phyloP scores from a whole-genome alignment of 139 green algal genomes.

The Haematococcus lacustris region DNA sequence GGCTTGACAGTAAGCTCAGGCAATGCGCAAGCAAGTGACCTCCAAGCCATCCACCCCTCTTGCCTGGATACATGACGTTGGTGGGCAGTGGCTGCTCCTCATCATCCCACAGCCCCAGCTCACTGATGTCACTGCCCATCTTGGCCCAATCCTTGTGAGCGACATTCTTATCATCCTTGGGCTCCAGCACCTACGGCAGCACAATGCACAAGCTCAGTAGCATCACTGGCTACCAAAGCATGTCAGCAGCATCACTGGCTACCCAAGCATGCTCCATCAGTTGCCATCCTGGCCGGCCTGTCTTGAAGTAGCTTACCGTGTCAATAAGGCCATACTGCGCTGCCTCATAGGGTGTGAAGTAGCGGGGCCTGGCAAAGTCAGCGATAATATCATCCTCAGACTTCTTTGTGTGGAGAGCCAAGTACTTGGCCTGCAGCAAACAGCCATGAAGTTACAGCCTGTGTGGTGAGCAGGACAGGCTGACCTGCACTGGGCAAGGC shows the following conservation, averaged over 20 bases:
- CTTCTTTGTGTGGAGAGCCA: conserved; percentile 74
- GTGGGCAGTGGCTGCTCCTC: conserved; percentile 52
- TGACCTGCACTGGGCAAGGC: too few relatives aligned
- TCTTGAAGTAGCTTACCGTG: conserved; percentile 69
- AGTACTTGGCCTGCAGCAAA: conserved; percentile 44
- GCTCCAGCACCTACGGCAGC: conserved; percentile 60
- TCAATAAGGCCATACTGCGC: conserved; percentile 92
- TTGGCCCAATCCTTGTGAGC: conserved; percentile 49
- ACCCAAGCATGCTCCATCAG: too few relatives aligned
- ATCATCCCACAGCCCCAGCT: conserved; percentile 40
- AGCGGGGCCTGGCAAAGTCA: conserved; percentile 81
- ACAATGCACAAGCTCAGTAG: too few relatives aligned
- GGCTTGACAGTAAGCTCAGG: not conserved
- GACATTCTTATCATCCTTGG: conserved; percentile 36
- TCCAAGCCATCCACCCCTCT: not conserved
- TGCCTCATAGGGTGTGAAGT: conserved; percentile 89
- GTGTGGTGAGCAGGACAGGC: too few relatives aligned
- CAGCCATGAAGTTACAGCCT: too few relatives aligned
- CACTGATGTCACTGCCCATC: conserved; percentile 37
- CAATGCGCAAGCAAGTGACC: not conserved
- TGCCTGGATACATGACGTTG: conserved; percentile 54
- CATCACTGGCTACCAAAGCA: too few relatives aligned
- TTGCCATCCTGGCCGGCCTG: too few relatives aligned
- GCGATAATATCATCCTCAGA: conserved; percentile 68
- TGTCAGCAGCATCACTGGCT: too few relatives aligned